Percentiles rank a stretch among this genome's conserved stretches.
Evolutionary conservation across 2,329 filamentous ascomycete species (phyloP).

Genomic region (Fragosphaeria purpurea): DNA sequence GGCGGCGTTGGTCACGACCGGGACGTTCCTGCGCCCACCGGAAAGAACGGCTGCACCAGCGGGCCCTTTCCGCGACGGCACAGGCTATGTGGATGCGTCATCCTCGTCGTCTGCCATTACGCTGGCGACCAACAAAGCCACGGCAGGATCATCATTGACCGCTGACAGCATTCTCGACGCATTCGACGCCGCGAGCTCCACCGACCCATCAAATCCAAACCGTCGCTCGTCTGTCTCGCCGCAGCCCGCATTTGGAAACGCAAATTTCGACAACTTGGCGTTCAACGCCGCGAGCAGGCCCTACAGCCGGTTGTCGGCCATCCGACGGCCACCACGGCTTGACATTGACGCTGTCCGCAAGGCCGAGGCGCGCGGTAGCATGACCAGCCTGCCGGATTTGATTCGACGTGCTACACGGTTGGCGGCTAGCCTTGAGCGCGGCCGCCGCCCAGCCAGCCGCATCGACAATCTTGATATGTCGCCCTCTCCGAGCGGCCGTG

Average conservation of each 20-base stretch:
- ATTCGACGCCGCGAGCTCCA: conserved; percentile 38
- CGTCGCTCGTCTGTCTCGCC: conserved; percentile 14
- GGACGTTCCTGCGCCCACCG: too few relatives aligned
- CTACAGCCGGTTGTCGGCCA: conserved; percentile 41
- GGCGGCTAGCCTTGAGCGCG: conserved; percentile 79
- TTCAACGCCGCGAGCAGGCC: conserved; percentile 14
- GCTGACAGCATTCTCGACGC: conserved; percentile 40
- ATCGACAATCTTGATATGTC: conserved; percentile 45
- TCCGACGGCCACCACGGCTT: conserved; percentile 59
- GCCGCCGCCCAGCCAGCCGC: conserved; percentile 53
- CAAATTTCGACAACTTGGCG: not conserved
- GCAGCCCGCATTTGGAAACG: conserved; percentile 15
- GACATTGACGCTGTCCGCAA: conserved; percentile 74
- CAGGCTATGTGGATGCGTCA: conserved; percentile 35
- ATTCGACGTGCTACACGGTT: conserved; percentile 81
- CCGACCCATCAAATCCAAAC: conserved; percentile 27
- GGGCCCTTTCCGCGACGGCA: conserved; percentile 32
- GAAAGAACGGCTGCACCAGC: conserved; percentile 18
- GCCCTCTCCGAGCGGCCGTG: conserved; percentile 24
- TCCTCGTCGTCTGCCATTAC: conserved; percentile 36
- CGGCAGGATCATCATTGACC: conserved; percentile 23
- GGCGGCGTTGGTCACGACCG: conserved; percentile 41
- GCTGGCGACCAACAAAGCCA: conserved; percentile 20
- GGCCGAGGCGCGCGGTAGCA: conserved; percentile 74
- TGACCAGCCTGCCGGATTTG: conserved; percentile 85